Base-by-base conservation (phyloP, 148 eudicot species). In the Camellia lanceoleosa region DNA sequence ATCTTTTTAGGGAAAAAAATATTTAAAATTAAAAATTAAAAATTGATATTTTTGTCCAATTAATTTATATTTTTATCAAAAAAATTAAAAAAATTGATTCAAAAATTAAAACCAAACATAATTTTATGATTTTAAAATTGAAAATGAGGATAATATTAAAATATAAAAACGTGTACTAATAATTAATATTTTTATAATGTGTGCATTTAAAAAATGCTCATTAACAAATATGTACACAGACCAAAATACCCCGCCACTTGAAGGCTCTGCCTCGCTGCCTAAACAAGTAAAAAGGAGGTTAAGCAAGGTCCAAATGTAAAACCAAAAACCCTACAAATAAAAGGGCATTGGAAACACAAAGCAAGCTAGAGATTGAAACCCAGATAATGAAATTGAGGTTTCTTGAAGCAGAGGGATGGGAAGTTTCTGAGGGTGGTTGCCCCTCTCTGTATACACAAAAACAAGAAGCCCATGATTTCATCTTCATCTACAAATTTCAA, bases 341-440 rank as follows among this genome's bases (percentile, higher is more conserved):
- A 23, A 30, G 10, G 7, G 54, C 5, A 0, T 46, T 46, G 47
- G 71, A 19, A 12, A 10, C 11, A 30, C 3, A 67, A 5, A 46
- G 12, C 15, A 46, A 15, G 5, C 51, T 47, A 0, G 16, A 15
- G 5, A 46, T 44, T 49, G 18, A 16, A 71, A 19, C 74, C 61
- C 75, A 72, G 75, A 52, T 30, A 30, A 72, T 72, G 75, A 23
- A 44, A 30, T 30, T 42, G 54, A 69, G 72, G 72, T 52, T 69
- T 41, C 5, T 15, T 3, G 43, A 12, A 18, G 3, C 9, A 13
- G 75, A 52, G 75, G 16, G 74, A 54, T 10, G 75, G 60, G 61
- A 46, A 8, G 75, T 72, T 72, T 72, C 75, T 20, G 4, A 72
- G 75, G 61, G 75, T 52, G 59, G 61, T 72, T 72, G 75, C 75